Evolutionary conservation across 805 yeast species (phyloP).

Genomic region (Lachancea quebecensis): DNA sequence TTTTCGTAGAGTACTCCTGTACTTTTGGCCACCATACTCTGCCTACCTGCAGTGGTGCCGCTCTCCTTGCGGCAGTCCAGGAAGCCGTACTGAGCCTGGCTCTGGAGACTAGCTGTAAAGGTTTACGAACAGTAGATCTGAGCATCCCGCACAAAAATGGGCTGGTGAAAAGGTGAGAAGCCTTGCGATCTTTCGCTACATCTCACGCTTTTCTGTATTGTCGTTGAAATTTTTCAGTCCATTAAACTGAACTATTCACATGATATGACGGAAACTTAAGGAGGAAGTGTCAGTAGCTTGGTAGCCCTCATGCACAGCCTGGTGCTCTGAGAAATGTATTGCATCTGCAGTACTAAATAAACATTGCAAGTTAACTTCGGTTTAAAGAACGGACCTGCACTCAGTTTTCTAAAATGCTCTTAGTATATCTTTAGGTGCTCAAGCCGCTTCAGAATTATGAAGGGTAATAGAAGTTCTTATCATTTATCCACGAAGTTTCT

Average conservation of each 20-base stretch:
- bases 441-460: too few species aligned
- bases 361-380: too few species aligned
- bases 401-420: too few species aligned
- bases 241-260: background rate
- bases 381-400: too few species aligned
- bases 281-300: too few species aligned
- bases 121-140: slow-evolving; percentile 1
- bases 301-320: too few species aligned
- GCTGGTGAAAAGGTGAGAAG: background rate
- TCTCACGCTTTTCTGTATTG: background rate
- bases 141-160: background rate
- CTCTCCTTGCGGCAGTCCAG: background rate
- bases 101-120: background rate
- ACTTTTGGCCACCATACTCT: background rate
- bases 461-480: too few species aligned
- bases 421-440: too few species aligned
- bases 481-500: too few species aligned
- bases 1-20: slow-evolving; percentile 16
- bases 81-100: background rate
- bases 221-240: slow-evolving; percentile 2
- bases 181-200: background rate
- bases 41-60: background rate
- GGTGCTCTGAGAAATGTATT: too few species aligned
- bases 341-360: too few species aligned
- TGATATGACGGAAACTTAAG: too few species aligned